Conservation (phyloP, 75 land plant genomes). For the Sequoia sempervirens region DNA sequence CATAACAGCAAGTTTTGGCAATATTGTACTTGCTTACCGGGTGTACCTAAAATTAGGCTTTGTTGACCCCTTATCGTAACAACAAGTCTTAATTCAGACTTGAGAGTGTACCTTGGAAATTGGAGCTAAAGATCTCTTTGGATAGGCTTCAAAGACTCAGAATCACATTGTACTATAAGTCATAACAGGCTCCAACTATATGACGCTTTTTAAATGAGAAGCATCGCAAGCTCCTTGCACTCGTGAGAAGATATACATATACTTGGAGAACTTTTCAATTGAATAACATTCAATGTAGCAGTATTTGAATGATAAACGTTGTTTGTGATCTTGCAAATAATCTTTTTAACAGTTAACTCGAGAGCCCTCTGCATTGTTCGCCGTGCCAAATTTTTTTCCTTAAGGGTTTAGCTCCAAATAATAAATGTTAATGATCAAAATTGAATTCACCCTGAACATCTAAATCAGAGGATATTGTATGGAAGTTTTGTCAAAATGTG, state of each 20-base stretch:
- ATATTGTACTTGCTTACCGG: background rate
- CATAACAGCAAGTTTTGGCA: background rate
- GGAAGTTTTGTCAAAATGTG: background rate
- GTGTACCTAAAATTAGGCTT: background rate
- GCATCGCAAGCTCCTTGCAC: background rate
- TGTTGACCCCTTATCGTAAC: slow-evolving; percentile 4
- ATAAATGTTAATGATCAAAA: background rate
- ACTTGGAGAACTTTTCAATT: slow-evolving; percentile 6
- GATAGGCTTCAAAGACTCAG: background rate
- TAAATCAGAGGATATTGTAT: background rate
- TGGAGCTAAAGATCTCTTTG: background rate
- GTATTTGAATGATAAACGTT: background rate
- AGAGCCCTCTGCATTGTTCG: background rate
- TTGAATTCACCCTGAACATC: background rate
- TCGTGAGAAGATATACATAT: background rate
- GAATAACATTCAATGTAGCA: background rate
- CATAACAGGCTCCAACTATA: slow-evolving; percentile 2
- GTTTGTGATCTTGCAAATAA: background rate
- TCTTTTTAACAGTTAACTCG: background rate
- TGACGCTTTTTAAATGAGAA: background rate
- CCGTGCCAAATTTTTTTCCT: background rate
- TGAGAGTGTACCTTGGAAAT: background rate
- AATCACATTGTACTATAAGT: slow-evolving; percentile 2
- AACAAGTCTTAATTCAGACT: background rate
- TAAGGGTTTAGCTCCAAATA: background rate